phyloP scores from a whole-genome alignment of 352 stramenopile genomes.

The Phytophthora cactorum region DNA sequence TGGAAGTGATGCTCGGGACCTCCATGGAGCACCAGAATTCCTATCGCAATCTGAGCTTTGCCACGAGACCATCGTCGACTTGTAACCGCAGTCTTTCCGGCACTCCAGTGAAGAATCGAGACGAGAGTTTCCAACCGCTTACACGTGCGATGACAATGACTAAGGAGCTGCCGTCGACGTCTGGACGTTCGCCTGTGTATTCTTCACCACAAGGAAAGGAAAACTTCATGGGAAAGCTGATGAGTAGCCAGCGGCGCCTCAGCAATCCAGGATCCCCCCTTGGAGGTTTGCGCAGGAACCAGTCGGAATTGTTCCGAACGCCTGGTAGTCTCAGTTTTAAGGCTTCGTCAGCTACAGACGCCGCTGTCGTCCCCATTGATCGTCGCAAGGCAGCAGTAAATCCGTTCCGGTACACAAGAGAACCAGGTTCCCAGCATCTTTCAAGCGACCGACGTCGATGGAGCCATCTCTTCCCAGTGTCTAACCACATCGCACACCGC shows the following conservation, averaged over 20 bases:
- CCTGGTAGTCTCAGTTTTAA: conserved; percentile 32
- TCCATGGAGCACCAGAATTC: conserved; percentile 29
- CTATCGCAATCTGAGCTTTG: conserved; percentile 11
- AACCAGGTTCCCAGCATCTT: conserved; percentile 40
- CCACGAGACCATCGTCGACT: conserved; percentile 8
- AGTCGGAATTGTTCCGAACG: conserved; percentile 43
- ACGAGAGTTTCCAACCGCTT: conserved; percentile 35
- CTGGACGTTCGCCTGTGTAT: conserved; percentile 14
- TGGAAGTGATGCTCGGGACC: conserved; percentile 30
- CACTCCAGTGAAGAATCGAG: conserved; percentile 30
- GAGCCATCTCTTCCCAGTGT: conserved; percentile 95
- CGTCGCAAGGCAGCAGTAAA: conserved; percentile 36
- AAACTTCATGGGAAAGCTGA: conserved; percentile 8
- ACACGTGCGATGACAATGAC: conserved; percentile 40
- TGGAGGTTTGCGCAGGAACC: conserved; percentile 35
- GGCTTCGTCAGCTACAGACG: conserved; percentile 23
- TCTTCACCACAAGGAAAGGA: conserved; percentile 24
- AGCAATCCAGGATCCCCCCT: conserved; percentile 33
- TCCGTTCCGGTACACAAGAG: conserved; percentile 58
- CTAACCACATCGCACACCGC: conserved; percentile 20
- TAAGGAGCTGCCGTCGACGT: conserved; percentile 23
- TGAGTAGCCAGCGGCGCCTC: conserved; percentile 25
- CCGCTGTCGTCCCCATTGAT: conserved; percentile 8
- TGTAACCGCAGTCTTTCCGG: conserved; percentile 20
- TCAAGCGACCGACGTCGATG: conserved; percentile 93